Conservation (phyloP, 257 asterid genomes). For the Przewalskia tangutica region DNA sequence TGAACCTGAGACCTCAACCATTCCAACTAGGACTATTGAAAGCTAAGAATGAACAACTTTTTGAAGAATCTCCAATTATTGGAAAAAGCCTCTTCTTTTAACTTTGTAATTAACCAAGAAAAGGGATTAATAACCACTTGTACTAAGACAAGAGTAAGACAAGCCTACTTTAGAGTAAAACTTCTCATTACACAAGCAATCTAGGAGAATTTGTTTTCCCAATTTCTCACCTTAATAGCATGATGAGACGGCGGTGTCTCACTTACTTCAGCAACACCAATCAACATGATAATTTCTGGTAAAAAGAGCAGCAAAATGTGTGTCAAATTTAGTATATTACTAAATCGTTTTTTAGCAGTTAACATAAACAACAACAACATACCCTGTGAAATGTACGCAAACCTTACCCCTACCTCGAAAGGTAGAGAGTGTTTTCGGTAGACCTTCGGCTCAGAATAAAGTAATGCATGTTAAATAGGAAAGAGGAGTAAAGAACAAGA, state of each 20-base stretch:
- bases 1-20: not conserved
- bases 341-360: not conserved
- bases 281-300: not conserved
- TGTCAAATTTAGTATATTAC: not conserved
- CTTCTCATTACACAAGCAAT: not conserved
- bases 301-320: not conserved
- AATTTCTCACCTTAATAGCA: conserved; percentile 3
- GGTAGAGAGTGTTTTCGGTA: no score
- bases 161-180: not conserved
- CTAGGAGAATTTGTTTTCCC: not conserved
- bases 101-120: not conserved
- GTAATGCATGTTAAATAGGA: no score
- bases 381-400: no score
- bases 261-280: not conserved
- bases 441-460: no score
- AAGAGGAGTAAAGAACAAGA: no score
- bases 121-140: not conserved
- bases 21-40: not conserved
- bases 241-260: not conserved
- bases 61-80: not conserved
- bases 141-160: not conserved
- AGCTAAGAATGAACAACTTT: not conserved
- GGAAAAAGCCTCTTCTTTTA: not conserved
- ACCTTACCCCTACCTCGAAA: no score
- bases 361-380: not conserved